Base-by-base conservation (phyloP, 352 stramenopile species). In the Phytophthora nicotianae region DNA sequence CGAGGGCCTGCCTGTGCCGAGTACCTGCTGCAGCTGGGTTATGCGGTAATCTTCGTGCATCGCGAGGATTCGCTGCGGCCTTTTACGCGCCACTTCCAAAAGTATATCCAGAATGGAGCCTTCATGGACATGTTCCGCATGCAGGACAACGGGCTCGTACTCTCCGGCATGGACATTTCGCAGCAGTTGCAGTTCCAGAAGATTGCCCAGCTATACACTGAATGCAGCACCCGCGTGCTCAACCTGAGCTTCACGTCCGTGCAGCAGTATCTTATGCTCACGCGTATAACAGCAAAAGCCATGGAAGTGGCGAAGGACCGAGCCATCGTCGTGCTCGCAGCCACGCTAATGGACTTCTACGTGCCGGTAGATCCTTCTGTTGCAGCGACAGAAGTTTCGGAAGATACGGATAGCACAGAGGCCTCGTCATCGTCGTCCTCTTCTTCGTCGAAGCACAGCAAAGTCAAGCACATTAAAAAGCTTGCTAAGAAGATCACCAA, bases 331-430 rank as follows among this genome's bases (percentile, higher is more conserved):
- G 71, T 95, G 58, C 61, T 95, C 10, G 85, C 83, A 0, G 86
- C 84, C 6, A 91, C 79, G 4, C 81, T 95, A 47, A 90, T 90
- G 75, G 79, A 95, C 63, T 95, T 92, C 41, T 91, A 93, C 68
- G 82, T 92, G 9, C 77, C 60, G 24, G 47, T 76, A 14, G 68
- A 73, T 10, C 45, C 58, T 67, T 42, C 64, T 47, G 51, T 47
- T 16, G 47, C 58, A 53, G 32, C 54, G 5, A 49, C 11, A n/a
- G 60, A 60, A 42, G 19, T 8, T 55, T 32, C 20, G 7, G 38
- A 56, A 14, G 38, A 62, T 17, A 33, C 14, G 1, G 58, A 53
- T 33, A 50, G 13, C 13, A 43, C 33, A n/a, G 58, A 62, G 27
- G 9, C 50, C 6, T 49, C 65, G 16, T 60, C 65, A 14, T 61